phyloP scores from a whole-genome alignment of 805 yeast genomes.

The Hanseniaspora meyeri region DNA sequence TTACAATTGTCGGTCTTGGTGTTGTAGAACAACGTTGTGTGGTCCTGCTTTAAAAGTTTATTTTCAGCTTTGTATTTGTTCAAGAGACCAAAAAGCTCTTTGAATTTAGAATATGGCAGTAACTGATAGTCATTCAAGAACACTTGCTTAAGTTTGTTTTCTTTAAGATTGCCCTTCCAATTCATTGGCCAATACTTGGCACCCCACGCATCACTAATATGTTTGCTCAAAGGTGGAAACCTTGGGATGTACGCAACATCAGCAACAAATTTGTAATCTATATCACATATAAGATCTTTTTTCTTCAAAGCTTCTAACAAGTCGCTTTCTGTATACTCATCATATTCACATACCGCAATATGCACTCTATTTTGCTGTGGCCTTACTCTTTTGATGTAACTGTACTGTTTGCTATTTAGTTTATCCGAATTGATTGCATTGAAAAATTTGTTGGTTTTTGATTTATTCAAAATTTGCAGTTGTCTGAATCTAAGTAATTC shows the following conservation, averaged over 20 bases:
- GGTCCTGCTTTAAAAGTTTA: conserved; percentile 29
- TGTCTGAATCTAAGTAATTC: background rate
- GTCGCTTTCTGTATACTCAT: conserved; percentile 34
- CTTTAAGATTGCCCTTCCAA: conserved; percentile 87
- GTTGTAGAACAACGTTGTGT: conserved; percentile 53
- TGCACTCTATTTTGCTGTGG: conserved; percentile 20
- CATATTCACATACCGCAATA: conserved; percentile 29
- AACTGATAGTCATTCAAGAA: conserved; percentile 16
- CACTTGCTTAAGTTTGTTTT: conserved; percentile 51
- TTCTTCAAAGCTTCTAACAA: conserved; percentile 22
- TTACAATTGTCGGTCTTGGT: conserved; percentile 35
- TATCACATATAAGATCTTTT: conserved; percentile 15
- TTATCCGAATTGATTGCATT: background rate
- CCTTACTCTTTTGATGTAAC: conserved; percentile 39
- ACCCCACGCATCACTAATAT: conserved; percentile 57
- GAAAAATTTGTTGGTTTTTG: conserved; percentile 6
- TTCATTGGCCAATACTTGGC: conserved; percentile 67
- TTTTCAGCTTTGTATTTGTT: conserved; percentile 22
- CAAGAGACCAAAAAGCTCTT: conserved; percentile 23
- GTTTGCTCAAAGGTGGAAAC: conserved; percentile 58
- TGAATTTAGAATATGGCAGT: conserved; percentile 36
- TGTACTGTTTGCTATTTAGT: conserved; percentile 20
- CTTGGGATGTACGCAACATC: conserved; percentile 37
- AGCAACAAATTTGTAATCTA: conserved; percentile 19
- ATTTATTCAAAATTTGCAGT: background rate